A percentile compares a stretch with the other conserved stretches of the same genome.
These are phyloP conservation scores for Fusarium buxicola DNA, from an alignment of 2,329 filamentous ascomycete genomes.

Conservation along the genomic window DNA sequence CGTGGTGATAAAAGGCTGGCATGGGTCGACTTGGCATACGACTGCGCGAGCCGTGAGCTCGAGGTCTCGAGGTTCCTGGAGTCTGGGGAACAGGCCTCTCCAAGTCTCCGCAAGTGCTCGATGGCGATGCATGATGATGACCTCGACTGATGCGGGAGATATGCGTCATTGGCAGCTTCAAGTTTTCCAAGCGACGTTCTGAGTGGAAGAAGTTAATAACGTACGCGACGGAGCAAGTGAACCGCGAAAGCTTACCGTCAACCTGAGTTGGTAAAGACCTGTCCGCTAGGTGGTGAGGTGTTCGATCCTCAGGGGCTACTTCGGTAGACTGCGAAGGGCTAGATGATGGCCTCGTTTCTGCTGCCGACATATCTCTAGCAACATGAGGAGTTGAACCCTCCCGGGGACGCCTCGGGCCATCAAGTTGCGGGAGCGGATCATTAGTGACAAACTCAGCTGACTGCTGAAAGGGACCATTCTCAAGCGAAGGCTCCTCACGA, in stretches of 20 bases:
- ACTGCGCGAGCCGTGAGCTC: neutral
- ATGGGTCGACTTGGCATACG: slow-evolving; percentile 14
- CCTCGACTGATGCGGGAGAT: slow-evolving; percentile 1
- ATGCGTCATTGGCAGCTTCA: slow-evolving; percentile 27
- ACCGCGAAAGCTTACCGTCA: neutral
- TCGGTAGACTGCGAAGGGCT: neutral
- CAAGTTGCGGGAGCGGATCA: neutral
- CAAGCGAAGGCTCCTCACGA: neutral
- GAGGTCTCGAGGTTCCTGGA: slow-evolving; percentile 17
- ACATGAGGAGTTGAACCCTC: neutral
- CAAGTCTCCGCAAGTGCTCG: slow-evolving; percentile 49
- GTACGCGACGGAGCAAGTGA: neutral
- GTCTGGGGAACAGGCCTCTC: slow-evolving; percentile 45
- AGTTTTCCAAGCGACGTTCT: slow-evolving; percentile 7
- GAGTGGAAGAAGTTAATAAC: neutral
- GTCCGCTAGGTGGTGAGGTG: neutral
- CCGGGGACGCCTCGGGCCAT: neutral
- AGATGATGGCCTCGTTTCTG: neutral
- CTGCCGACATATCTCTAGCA: neutral
- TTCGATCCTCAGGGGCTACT: neutral
- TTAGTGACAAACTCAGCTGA: neutral
- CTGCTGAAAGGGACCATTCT: neutral
- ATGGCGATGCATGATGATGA: slow-evolving; percentile 25
- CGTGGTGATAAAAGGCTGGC: slow-evolving; percentile 2
- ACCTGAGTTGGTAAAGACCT: neutral